A percentile compares a stretch with the other conserved stretches of the same genome.
Evolutionary conservation across 352 stramenopile genomes (phyloP).

Genomic region (Pythium chondricola): DNA sequence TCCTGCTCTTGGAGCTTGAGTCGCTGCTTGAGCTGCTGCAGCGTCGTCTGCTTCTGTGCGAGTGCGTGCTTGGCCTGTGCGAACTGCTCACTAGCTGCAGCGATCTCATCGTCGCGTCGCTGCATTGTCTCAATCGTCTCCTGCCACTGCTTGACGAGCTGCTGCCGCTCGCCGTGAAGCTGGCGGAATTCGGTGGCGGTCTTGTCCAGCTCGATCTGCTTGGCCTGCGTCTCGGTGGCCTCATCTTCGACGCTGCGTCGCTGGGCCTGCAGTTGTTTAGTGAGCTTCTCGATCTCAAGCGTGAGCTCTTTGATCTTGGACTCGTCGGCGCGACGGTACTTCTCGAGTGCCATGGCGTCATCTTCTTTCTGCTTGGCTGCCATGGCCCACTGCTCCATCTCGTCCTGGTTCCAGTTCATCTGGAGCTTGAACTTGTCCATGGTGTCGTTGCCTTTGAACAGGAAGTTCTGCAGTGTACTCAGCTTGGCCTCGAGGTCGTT

Average conservation of each 20-base stretch:
- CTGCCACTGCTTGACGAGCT: conserved; percentile 94
- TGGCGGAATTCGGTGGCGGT: conserved; percentile 91
- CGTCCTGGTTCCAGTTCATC: conserved; percentile 98
- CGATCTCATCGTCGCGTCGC: conserved; percentile 90
- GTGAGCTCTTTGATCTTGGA: conserved; percentile 93
- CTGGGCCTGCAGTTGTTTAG: conserved; percentile 74
- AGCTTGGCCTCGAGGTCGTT: conserved; percentile 81
- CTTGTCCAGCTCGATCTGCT: conserved; percentile 95
- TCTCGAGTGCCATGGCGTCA: conserved; percentile 90
- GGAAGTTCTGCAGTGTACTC: conserved; percentile 83
- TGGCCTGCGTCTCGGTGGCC: conserved; percentile 90
- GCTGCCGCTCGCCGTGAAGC: conserved; percentile 90
- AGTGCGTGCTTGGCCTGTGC: conserved; percentile 48
- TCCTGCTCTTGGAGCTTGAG: conserved; percentile 84
- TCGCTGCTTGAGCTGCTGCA: conserved; percentile 69
- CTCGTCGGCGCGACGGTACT: conserved; percentile 92
- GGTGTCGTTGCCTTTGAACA: conserved; percentile 91
- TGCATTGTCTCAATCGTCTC: conserved; percentile 92
- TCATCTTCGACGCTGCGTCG: conserved; percentile 72
- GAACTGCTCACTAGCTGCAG: conserved; percentile 86
- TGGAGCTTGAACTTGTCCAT: conserved; percentile 95
- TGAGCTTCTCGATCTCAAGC: conserved; percentile 92
- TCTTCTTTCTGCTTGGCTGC: conserved; percentile 95
- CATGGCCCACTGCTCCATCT: conserved; percentile 96
- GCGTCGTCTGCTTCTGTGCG: conserved; percentile 56